A percentile compares a stretch with the other conserved stretches of the same genome.
These are phyloP conservation scores for Pelargonium nanum DNA, from an alignment of 345 rosid genomes.

Conservation along the genomic window DNA sequence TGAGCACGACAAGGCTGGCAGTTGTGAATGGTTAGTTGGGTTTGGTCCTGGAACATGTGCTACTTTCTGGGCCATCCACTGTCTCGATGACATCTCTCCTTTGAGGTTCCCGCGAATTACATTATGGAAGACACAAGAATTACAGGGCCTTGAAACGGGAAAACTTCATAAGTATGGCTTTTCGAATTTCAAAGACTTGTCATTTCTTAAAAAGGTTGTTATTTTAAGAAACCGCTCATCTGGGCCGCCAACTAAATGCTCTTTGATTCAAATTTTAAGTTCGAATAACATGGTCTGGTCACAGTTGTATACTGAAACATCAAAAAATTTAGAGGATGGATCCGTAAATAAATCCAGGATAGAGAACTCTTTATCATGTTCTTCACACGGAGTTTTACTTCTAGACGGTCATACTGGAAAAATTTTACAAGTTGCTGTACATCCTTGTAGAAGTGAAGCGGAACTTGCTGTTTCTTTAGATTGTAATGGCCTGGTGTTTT, in stretches of 20 bases:
- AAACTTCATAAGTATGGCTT: slow-evolving; percentile 22
- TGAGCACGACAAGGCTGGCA: slow-evolving; percentile 36
- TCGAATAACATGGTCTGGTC: slow-evolving; percentile 49
- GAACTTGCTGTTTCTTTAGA: slow-evolving; percentile 68
- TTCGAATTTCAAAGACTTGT: slow-evolving; percentile 21
- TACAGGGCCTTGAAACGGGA: slow-evolving; percentile 24
- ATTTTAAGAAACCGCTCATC: slow-evolving; percentile 38
- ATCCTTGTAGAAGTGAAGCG: slow-evolving; percentile 39
- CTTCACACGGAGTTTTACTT: slow-evolving; percentile 29
- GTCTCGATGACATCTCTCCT: slow-evolving; percentile 76
- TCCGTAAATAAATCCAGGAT: slow-evolving; percentile 23
- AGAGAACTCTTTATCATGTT: slow-evolving; percentile 21
- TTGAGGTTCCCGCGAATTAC: slow-evolving; percentile 66
- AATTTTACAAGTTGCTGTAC: slow-evolving; percentile 54
- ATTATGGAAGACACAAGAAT: slow-evolving; percentile 52
- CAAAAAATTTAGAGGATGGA: slow-evolving; percentile 21
- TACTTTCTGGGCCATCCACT: slow-evolving; percentile 79
- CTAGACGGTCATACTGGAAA: slow-evolving; percentile 58
- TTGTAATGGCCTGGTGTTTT: slow-evolving; percentile 57
- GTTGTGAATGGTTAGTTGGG: slow-evolving; percentile 84
- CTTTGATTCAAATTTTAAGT: slow-evolving; percentile 41
- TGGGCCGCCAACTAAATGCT: slow-evolving; percentile 56
- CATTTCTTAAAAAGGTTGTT: slow-evolving; percentile 44
- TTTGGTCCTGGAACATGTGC: slow-evolving; percentile 57
- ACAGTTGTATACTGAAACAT: slow-evolving; percentile 27